These are phyloP conservation scores for Tolypocladium tropicale DNA, from an alignment of 2,329 filamentous ascomycete species.

Conservation along the genomic window DNA sequence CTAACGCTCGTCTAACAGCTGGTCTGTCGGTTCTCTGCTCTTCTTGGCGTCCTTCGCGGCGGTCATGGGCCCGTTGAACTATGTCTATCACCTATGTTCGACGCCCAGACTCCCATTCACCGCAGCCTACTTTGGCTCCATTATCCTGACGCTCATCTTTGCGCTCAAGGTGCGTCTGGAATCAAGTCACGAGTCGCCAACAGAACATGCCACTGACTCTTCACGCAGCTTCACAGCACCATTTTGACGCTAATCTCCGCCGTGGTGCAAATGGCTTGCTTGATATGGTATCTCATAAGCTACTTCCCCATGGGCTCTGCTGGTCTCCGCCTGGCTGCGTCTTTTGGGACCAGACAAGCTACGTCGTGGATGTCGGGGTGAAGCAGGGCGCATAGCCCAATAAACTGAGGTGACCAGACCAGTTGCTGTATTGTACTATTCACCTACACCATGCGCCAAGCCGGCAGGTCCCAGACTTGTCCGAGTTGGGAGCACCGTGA, in stretches of 20 bases:
- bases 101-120: slow-evolving; percentile 83
- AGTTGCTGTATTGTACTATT: neutral
- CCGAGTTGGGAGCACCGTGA: no score
- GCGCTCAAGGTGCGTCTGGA: slow-evolving; percentile 69
- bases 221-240: slow-evolving; percentile 63
- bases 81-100: slow-evolving; percentile 76
- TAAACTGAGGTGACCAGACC: neutral
- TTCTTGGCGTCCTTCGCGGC: slow-evolving; percentile 91
- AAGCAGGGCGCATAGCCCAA: neutral
- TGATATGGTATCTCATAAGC: slow-evolving; percentile 90
- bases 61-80: slow-evolving; percentile 82
- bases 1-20: slow-evolving; percentile 46
- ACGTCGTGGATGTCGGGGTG: slow-evolving; percentile 80
- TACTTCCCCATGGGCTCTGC: slow-evolving; percentile 97
- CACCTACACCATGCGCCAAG: neutral
- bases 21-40: slow-evolving; percentile 84
- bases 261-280: slow-evolving; percentile 70
- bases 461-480: neutral
- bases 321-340: slow-evolving; percentile 75
- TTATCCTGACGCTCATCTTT: slow-evolving; percentile 82
- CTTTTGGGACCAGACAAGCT: slow-evolving; percentile 75
- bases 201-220: slow-evolving; percentile 3
- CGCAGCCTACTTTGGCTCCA: slow-evolving; percentile 88
- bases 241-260: slow-evolving; percentile 78
- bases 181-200: neutral